Conservation (phyloP, 352 stramenopile genomes). For the Phytophthora pistaciae region DNA sequence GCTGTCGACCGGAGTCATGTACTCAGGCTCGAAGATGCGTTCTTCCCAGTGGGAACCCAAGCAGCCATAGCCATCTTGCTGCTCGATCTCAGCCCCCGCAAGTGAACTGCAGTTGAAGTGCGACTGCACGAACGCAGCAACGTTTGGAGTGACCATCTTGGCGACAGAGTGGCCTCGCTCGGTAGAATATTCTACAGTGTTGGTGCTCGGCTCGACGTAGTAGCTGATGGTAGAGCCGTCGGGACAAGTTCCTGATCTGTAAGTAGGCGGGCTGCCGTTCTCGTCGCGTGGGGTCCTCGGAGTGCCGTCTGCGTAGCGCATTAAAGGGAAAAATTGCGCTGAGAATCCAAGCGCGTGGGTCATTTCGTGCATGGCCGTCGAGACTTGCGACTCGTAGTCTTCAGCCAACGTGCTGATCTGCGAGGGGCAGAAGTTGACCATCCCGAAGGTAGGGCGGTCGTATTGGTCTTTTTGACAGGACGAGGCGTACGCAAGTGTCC, state of each 20-base stretch:
- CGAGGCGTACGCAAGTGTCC: constrained; percentile 76
- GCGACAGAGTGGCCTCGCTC: constrained; percentile 68
- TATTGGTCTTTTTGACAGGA: constrained; percentile 89
- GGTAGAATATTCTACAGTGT: constrained; percentile 62
- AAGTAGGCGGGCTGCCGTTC: constrained; percentile 43
- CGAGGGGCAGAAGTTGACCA: constrained; percentile 84
- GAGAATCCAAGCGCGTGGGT: constrained; percentile 86
- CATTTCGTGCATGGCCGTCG: constrained; percentile 85
- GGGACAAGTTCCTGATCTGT: constrained; percentile 49
- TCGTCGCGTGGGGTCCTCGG: constrained; percentile 67
- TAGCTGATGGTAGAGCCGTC: constrained; percentile 64
- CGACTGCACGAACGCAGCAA: constrained; percentile 60
- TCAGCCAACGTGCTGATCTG: constrained; percentile 69
- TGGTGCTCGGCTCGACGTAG: constrained; percentile 39
- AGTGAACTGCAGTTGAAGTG: constrained; percentile 78
- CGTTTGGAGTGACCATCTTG: constrained; percentile 75
- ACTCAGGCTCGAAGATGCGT: constrained; percentile 83
- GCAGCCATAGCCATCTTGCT: constrained; percentile 70
- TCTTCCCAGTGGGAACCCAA: constrained; percentile 88
- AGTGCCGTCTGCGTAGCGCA: constrained; percentile 73
- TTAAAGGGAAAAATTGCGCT: constrained; percentile 77
- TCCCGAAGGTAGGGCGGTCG: constrained; percentile 85
- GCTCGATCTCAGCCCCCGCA: constrained; percentile 78
- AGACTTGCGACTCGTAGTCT: constrained; percentile 71
- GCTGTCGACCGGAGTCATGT: constrained; percentile 85